phyloP scores from a whole-genome alignment of 2,329 filamentous ascomycete species.

The Exophiala phaeomuriformis region DNA sequence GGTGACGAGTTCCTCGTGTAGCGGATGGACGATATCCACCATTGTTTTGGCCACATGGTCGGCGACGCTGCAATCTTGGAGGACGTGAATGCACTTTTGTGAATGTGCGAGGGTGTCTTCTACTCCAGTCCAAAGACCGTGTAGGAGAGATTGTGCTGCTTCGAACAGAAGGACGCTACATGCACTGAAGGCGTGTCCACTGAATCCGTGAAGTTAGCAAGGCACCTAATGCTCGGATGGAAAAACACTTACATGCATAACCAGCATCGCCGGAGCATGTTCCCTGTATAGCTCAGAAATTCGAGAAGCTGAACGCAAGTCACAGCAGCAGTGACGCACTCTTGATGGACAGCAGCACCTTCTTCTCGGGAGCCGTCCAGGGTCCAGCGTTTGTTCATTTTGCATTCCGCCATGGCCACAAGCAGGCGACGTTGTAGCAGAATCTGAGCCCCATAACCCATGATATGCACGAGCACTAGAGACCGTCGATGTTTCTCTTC shows the following conservation, averaged over 20 bases:
- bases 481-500: constrained; percentile 4
- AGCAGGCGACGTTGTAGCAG: constrained; percentile 7
- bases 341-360: neutral
- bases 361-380: constrained; percentile 7
- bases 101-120: constrained; percentile 1
- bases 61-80: constrained; percentile 2
- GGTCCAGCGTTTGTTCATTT: constrained; percentile 10
- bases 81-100: constrained; percentile 11
- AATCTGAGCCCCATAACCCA: constrained; percentile 7
- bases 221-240: neutral
- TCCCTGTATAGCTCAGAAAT: constrained; percentile 2
- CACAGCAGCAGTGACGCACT: constrained; percentile 8
- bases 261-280: constrained; percentile 7
- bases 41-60: constrained; percentile 9
- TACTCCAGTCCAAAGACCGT: constrained; percentile 1
- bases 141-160: constrained; percentile 2
- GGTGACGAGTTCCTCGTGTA: constrained; percentile 5
- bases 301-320: constrained; percentile 4
- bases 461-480: constrained; percentile 8
- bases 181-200: constrained; percentile 12
- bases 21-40: constrained; percentile 10
- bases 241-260: constrained; percentile 10
- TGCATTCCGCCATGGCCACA: constrained; percentile 7
- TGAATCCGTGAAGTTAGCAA: neutral
- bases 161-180: constrained; percentile 11